Conservation (phyloP, 2,329 filamentous ascomycete species). For the Aspergillus pseudoterreus region DNA sequence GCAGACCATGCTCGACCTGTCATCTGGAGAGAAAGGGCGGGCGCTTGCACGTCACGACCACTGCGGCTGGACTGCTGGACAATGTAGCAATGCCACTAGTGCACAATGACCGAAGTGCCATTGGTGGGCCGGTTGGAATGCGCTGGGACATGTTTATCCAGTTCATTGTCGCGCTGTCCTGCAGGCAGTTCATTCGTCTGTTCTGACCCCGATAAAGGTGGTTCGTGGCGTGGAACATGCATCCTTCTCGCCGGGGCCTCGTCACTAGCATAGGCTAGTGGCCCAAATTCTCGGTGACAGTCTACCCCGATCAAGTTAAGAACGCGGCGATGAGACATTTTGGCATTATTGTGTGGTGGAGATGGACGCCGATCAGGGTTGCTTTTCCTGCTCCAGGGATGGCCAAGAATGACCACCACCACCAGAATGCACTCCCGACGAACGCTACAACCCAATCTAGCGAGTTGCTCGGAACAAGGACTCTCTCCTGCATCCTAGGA, state of each 20-base stretch:
- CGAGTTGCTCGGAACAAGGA: not conserved
- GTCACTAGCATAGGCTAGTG: not conserved
- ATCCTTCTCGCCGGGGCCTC: not conserved
- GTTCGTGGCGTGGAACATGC: not conserved
- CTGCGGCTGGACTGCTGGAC: not conserved
- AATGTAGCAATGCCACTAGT: conserved; percentile 12
- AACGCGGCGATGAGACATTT: not conserved
- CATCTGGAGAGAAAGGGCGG: conserved; percentile 11
- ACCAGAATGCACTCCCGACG: not conserved
- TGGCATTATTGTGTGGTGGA: not conserved
- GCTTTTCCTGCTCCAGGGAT: not conserved
- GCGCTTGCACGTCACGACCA: conserved; percentile 2
- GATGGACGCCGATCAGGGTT: not conserved
- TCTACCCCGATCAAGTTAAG: not conserved
- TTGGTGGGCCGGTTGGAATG: conserved; percentile 7
- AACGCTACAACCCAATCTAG: not conserved
- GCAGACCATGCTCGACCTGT: conserved; percentile 24
- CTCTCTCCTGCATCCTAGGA: not conserved
- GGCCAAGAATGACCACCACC: not conserved
- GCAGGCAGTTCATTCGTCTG: not conserved
- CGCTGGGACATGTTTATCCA: not conserved
- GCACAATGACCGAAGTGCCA: conserved; percentile 7
- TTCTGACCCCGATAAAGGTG: not conserved
- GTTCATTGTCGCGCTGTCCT: not conserved
- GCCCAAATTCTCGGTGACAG: not conserved